These are phyloP conservation scores for Endotrypanum monterogeii DNA, from an alignment of 208 protist species.

Conservation along the genomic window DNA sequence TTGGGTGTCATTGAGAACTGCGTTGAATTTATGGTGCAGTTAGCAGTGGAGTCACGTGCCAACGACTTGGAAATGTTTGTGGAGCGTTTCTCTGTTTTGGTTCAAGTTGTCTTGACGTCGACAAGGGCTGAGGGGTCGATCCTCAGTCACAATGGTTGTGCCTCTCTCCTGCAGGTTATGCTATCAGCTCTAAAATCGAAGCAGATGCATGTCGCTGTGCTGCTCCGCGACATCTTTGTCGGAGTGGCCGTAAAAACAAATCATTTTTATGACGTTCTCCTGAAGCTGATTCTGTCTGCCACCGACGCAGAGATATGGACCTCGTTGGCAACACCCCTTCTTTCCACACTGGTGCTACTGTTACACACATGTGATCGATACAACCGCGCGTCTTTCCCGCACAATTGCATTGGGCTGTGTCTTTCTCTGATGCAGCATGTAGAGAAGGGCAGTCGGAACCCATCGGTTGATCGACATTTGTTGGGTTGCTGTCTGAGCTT, in stretches of 20 bases:
- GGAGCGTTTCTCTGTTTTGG: constrained; percentile 43
- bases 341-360: constrained; percentile 49
- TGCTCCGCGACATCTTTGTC: constrained; percentile 53
- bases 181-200: constrained; percentile 23
- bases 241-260: constrained; percentile 49
- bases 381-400: constrained; percentile 38
- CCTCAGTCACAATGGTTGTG: constrained; percentile 28
- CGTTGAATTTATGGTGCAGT: constrained; percentile 21
- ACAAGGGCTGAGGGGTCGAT: constrained; percentile 21
- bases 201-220: constrained; percentile 26
- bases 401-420: constrained; percentile 66
- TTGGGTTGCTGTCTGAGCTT: constrained; percentile 55
- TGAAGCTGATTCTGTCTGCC: constrained; percentile 31
- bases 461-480: constrained; percentile 45
- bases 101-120: constrained; percentile 35
- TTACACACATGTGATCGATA: constrained; percentile 43
- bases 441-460: constrained; percentile 22
- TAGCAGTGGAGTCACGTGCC: constrained; percentile 5
- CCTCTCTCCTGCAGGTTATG: constrained; percentile 37
- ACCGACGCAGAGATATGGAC: constrained; percentile 41
- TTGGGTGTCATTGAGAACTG: constrained; percentile 29
- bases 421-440: constrained; percentile 50
- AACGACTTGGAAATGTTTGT: constrained; percentile 28
- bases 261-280: constrained; percentile 41
- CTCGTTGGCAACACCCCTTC: constrained; percentile 33